Conservation (phyloP, 73 alveolate species). For the Paramecium sexaurelia region DNA sequence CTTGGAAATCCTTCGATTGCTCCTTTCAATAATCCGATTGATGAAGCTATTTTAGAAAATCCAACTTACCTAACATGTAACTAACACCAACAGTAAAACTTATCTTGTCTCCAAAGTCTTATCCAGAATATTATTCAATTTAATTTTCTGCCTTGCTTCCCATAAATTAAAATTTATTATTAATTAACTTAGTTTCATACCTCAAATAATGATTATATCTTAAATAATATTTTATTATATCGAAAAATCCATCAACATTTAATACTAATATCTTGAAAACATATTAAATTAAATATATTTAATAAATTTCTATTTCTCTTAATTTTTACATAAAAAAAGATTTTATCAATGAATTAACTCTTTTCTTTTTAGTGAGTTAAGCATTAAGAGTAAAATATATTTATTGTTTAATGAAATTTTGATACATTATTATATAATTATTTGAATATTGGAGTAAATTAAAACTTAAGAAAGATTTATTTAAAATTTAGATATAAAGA, state of each 20-base stretch:
- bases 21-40: slow-evolving; percentile 62
- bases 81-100: slow-evolving; percentile 66
- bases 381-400: too few relatives aligned
- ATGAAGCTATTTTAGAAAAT: slow-evolving; percentile 30
- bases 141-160: slow-evolving; percentile 32
- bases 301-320: too few relatives aligned
- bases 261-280: background rate
- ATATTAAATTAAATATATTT: too few relatives aligned
- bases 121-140: slow-evolving; percentile 63
- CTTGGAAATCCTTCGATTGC: slow-evolving; percentile 64
- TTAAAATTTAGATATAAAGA: too few relatives aligned
- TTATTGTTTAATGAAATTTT: too few relatives aligned
- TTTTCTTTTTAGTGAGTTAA: too few relatives aligned
- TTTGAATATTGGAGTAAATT: too few relatives aligned
- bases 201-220: background rate
- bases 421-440: too few relatives aligned
- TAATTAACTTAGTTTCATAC: background rate
- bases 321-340: too few relatives aligned
- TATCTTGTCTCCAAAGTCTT: slow-evolving; percentile 61
- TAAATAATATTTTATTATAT: background rate
- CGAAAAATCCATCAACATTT: background rate
- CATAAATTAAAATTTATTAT: slow-evolving; percentile 27
- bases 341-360: too few relatives aligned
- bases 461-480: too few relatives aligned
- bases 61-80: slow-evolving; percentile 60